Percentiles rank a stretch among this genome's conserved stretches.
Conservation (phyloP, 2,329 filamentous ascomycete genomes). For the Lachnellula suecica region DNA sequence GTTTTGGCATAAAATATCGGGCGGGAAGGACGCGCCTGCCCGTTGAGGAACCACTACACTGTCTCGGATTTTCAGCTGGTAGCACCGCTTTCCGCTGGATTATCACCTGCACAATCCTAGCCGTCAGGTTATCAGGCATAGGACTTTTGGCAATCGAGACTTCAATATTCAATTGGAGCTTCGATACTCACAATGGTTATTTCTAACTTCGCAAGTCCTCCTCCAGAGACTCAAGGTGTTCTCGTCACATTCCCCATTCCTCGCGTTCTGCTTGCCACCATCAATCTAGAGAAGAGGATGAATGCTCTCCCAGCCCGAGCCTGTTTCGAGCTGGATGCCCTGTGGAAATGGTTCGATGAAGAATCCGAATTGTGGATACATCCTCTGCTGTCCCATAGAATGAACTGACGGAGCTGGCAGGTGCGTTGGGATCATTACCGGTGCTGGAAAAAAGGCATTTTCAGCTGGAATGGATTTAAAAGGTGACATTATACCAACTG, state of each 20-base stretch:
- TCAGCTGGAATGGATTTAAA: conserved; percentile 65
- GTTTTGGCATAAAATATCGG: too few species aligned
- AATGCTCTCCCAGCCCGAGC: conserved; percentile 44
- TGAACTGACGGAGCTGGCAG: too few species aligned
- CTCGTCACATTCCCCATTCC: conserved; percentile 45
- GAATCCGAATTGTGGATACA: conserved; percentile 59
- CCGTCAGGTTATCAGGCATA: too few species aligned
- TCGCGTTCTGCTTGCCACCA: conserved; percentile 57
- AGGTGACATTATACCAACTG: too few species aligned
- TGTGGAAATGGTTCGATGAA: conserved; percentile 61
- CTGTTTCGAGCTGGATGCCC: conserved; percentile 40
- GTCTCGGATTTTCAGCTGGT: too few species aligned
- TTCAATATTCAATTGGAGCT: neutral
- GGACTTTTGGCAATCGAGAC: neutral
- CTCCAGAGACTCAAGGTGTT: conserved; percentile 19
- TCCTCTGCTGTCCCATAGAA: too few species aligned
- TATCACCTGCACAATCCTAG: too few species aligned
- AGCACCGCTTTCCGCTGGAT: too few species aligned
- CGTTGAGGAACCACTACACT: too few species aligned
- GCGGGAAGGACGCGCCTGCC: too few species aligned
- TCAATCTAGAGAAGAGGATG: conserved; percentile 50
- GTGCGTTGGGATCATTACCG: conserved; percentile 64
- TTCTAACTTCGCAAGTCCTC: conserved; percentile 10
- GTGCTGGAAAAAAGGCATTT: conserved; percentile 60
- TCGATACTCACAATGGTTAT: neutral